phyloP scores from a whole-genome alignment of 2,329 filamentous ascomycete species.

The Colletotrichum higginsianum region DNA sequence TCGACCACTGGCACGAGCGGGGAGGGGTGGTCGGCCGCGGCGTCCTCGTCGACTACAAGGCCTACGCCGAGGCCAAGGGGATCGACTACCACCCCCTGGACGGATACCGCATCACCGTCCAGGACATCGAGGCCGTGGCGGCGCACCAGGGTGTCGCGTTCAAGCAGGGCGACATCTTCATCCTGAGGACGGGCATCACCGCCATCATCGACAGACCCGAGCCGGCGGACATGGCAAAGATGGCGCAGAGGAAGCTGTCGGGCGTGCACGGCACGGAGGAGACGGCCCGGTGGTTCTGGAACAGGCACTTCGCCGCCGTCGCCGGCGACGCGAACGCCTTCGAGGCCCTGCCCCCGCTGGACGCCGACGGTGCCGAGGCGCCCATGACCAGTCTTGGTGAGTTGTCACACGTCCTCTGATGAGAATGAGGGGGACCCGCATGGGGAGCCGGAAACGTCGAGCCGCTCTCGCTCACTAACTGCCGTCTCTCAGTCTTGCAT shows the following conservation, averaged over 20 bases:
- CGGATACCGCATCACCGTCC: conserved; percentile 66
- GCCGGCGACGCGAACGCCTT: conserved; percentile 75
- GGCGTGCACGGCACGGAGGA: conserved; percentile 64
- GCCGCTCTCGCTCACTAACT: conserved; percentile 10
- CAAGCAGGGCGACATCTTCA: conserved; percentile 75
- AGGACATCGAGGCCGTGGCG: conserved; percentile 72
- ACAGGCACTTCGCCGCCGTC: conserved; percentile 77
- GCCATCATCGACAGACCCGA: conserved; percentile 68
- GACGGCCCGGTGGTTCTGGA: conserved; percentile 77
- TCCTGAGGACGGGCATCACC: conserved; percentile 75
- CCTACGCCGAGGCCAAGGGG: conserved; percentile 65
- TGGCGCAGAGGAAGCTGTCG: conserved; percentile 49
- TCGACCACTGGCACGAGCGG: conserved; percentile 66
- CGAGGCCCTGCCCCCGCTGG: conserved; percentile 72
- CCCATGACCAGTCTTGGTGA: conserved; percentile 55
- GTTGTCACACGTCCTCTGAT: conserved; percentile 30
- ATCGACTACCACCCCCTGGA: conserved; percentile 67
- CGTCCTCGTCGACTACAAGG: conserved; percentile 69
- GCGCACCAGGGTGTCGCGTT: conserved; percentile 74
- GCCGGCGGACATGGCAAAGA: conserved; percentile 52
- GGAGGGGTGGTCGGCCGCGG: conserved; percentile 70
- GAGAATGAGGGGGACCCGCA: neutral
- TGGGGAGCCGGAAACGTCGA: neutral
- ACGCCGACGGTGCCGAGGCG: conserved; percentile 55
- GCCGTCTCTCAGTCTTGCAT: conserved; percentile 57